Percentiles rank a stretch among this genome's conserved stretches.
These are phyloP conservation scores for Rubia balearica DNA, from an alignment of 305 asterid genomes.

Conservation along the genomic window DNA sequence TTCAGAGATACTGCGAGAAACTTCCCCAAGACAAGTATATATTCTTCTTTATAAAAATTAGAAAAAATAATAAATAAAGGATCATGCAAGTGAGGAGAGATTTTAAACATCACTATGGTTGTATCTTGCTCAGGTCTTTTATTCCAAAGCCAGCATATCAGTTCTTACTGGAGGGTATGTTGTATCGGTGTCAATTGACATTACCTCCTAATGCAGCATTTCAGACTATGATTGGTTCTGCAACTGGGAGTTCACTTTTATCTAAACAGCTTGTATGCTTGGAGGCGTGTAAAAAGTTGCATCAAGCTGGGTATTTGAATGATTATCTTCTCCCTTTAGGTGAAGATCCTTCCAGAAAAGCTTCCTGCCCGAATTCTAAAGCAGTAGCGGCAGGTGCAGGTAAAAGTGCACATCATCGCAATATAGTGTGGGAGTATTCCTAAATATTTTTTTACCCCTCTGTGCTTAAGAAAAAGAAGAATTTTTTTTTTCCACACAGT, in stretches of 20 bases:
- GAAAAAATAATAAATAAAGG: not conserved
- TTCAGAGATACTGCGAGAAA: conserved; percentile 57
- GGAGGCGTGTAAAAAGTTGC: conserved; percentile 85
- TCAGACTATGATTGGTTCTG: conserved; percentile 54
- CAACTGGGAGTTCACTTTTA: conserved; percentile 29
- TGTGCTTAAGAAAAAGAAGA: not conserved
- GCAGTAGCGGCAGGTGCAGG: conserved; percentile 52
- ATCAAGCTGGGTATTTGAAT: conserved; percentile 53
- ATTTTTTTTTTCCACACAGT: not conserved
- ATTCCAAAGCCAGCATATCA: conserved; percentile 49
- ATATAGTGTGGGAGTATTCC: not conserved
- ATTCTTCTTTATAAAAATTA: conserved; percentile 14
- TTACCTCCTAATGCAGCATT: conserved; percentile 75
- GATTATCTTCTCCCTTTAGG: conserved; percentile 51
- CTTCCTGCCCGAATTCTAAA: conserved; percentile 25
- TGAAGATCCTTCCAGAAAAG: conserved; percentile 33
- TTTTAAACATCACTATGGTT: not conserved
- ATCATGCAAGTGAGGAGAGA: not conserved
- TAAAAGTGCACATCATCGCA: conserved; percentile 16
- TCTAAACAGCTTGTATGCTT: conserved; percentile 78
- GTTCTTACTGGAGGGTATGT: conserved; percentile 40
- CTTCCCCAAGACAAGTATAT: conserved; percentile 63
- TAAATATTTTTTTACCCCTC: not conserved
- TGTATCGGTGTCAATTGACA: conserved; percentile 47
- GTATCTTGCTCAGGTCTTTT: conserved; percentile 33